These are phyloP conservation scores for Amanita phalloides DNA, from an alignment of 768 basidiomycete species.

Conservation along the genomic window DNA sequence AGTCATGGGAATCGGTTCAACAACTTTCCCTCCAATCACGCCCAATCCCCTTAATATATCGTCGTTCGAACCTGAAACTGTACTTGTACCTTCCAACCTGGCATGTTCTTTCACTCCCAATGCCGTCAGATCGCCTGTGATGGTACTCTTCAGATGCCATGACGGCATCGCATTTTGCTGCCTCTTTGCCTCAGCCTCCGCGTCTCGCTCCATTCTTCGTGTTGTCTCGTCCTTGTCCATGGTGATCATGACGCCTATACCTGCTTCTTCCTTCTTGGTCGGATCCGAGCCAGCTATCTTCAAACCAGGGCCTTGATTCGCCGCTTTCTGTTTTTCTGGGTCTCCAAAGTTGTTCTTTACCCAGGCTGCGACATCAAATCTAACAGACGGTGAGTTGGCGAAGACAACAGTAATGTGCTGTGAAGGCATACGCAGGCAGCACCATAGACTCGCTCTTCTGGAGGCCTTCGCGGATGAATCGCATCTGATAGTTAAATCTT, in stretches of 20 bases:
- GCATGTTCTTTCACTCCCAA: constrained; percentile 69
- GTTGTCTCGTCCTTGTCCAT: constrained; percentile 83
- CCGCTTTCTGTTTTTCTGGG: constrained; percentile 45
- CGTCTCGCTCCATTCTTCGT: constrained; percentile 61
- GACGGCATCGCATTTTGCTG: constrained; percentile 87
- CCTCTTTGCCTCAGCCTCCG: constrained; percentile 74
- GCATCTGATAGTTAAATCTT: constrained; percentile 86
- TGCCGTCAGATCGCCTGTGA: constrained; percentile 85
- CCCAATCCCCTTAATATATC: constrained; percentile 65
- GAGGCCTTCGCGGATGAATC: constrained; percentile 77
- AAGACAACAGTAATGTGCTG: neutral
- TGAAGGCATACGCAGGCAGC: constrained; percentile 56
- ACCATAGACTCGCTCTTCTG: constrained; percentile 84
- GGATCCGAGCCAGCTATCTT: constrained; percentile 68
- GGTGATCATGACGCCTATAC: constrained; percentile 77
- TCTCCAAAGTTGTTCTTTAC: constrained; percentile 64
- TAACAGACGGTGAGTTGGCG: constrained; percentile 16
- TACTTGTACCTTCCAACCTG: constrained; percentile 29
- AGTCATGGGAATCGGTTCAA: constrained; percentile 7
- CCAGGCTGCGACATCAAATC: constrained; percentile 79
- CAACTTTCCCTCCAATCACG: constrained; percentile 30
- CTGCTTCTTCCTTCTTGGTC: constrained; percentile 55
- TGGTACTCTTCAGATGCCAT: constrained; percentile 95
- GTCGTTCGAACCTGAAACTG: constrained; percentile 44
- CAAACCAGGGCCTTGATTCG: constrained; percentile 42